Conservation (phyloP, 2,329 filamentous ascomycete genomes). For the Diplodia intermedia region DNA sequence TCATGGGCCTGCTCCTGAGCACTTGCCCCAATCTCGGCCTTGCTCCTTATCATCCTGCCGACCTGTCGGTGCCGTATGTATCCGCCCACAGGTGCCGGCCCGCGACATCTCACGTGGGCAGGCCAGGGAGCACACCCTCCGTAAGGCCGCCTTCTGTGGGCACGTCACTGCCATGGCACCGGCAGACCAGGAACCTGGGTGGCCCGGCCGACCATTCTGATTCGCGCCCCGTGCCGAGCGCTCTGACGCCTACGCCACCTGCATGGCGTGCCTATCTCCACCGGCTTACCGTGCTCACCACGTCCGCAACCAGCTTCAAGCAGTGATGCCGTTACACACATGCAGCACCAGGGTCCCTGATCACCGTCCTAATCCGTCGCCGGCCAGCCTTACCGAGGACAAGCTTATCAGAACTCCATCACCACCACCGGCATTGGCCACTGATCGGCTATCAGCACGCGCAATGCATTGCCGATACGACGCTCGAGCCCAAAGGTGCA, state of each 20-base stretch:
- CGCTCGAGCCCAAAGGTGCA: conserved; percentile 23
- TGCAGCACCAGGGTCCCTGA: conserved; percentile 11
- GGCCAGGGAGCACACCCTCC: not conserved
- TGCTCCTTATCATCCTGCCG: conserved; percentile 15
- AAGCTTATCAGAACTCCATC: conserved; percentile 20
- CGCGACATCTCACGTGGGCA: conserved; percentile 15
- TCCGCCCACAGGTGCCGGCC: conserved; percentile 3
- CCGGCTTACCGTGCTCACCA: not conserved
- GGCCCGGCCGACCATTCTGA: conserved; percentile 6
- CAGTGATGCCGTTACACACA: not conserved
- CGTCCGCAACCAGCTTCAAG: not conserved
- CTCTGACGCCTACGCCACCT: conserved; percentile 19
- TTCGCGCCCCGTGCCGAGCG: conserved; percentile 8
- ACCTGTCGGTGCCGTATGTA: not conserved
- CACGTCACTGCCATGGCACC: conserved; percentile 17
- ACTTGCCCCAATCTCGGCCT: conserved; percentile 9
- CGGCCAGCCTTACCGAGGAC: conserved; percentile 2
- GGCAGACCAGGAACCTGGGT: not conserved
- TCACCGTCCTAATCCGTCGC: conserved; percentile 10
- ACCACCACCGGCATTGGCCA: conserved; percentile 18
- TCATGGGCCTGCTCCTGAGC: conserved; percentile 13
- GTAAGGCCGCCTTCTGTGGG: conserved; percentile 18
- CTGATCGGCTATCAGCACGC: conserved; percentile 23
- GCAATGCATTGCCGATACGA: conserved; percentile 6
- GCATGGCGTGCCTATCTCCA: conserved; percentile 1